These are phyloP conservation scores for Fusarium piperis DNA, from an alignment of 2,329 filamentous ascomycete species.

Conservation along the genomic window DNA sequence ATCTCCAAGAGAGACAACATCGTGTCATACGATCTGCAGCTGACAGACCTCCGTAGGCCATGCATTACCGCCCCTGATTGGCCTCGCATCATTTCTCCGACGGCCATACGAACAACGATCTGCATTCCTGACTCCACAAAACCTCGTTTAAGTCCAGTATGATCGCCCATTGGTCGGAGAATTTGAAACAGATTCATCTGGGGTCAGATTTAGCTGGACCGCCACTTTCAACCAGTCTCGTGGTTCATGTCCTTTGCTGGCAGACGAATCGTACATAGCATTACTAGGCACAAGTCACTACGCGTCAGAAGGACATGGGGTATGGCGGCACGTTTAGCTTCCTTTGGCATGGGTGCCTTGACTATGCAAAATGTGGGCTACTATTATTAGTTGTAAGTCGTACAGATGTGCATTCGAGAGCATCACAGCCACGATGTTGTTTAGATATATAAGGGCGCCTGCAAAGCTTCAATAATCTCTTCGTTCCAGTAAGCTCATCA, in stretches of 20 bases:
- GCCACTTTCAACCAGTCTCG: background rate
- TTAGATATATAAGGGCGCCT: background rate
- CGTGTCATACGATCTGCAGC: constrained; percentile 18
- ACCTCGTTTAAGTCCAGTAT: background rate
- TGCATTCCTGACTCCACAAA: background rate
- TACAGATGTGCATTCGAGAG: background rate
- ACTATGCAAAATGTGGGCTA: background rate
- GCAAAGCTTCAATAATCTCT: rapidly evolving
- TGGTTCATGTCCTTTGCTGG: background rate
- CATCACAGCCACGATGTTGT: background rate
- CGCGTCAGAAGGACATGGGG: constrained; percentile 10
- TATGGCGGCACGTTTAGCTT: background rate
- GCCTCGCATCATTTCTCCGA: background rate
- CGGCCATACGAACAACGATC: background rate
- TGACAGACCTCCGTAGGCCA: background rate
- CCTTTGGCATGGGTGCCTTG: background rate
- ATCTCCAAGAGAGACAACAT: background rate
- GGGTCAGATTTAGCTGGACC: background rate
- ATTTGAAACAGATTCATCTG: background rate
- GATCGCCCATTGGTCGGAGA: background rate
- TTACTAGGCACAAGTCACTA: constrained; percentile 12
- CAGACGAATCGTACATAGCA: background rate
- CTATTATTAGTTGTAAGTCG: constrained; percentile 21
- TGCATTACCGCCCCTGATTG: background rate
- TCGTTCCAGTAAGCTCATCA: background rate